Conservation (phyloP, 2,329 filamentous ascomycete species). For the Hirsutella minnesotensis region DNA sequence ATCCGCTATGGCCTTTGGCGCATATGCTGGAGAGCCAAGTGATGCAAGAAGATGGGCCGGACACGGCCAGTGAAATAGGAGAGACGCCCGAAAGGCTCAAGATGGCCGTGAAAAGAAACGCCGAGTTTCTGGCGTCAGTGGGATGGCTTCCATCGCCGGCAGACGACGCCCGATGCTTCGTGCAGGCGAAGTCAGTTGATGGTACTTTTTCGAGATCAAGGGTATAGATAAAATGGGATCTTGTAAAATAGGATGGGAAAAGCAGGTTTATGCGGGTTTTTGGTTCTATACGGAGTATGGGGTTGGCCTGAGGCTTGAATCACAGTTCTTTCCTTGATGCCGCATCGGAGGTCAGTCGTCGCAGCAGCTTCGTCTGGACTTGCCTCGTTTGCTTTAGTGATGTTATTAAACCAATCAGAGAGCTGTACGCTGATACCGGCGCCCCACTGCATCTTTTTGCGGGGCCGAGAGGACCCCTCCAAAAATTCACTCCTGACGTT, state of each 20-base stretch:
- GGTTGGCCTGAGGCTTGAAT: too few species aligned
- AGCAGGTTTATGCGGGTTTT: background rate
- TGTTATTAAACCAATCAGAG: too few species aligned
- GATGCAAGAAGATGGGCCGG: background rate
- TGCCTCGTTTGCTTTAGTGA: too few species aligned
- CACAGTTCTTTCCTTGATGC: too few species aligned
- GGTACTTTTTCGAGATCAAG: background rate
- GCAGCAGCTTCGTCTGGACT: too few species aligned
- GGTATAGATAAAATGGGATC: background rate
- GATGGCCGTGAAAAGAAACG: conserved; percentile 1
- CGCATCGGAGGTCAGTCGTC: too few species aligned
- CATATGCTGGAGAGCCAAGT: conserved; percentile 3
- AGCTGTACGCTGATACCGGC: background rate
- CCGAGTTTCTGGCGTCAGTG: background rate
- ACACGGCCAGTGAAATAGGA: background rate
- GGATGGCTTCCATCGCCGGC: background rate
- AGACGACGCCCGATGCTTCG: background rate
- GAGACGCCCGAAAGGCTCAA: conserved; percentile 1
- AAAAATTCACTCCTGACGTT: too few species aligned
- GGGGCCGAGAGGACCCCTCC: too few species aligned
- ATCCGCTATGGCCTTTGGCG: conserved; percentile 3
- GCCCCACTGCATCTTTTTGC: too few species aligned
- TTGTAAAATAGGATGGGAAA: background rate
- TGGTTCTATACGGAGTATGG: too few species aligned
- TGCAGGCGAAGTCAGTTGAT: background rate